Base-by-base conservation (phyloP, 2,329 filamentous ascomycete genomes). In the Sporothrix curviconia region DNA sequence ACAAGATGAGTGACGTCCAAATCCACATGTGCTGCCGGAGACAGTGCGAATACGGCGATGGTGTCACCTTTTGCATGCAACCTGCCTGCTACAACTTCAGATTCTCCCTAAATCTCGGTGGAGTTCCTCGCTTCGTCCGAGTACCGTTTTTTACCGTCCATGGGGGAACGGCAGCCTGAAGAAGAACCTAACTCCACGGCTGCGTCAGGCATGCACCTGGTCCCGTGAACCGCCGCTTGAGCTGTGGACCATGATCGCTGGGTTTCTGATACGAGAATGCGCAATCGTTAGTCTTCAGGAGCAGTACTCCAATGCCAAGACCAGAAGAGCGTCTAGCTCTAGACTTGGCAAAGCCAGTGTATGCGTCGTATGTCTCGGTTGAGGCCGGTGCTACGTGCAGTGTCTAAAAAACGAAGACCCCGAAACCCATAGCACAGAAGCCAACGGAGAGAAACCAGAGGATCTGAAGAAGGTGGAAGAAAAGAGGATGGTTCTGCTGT, bases 51-150 rank as follows among this genome's bases (percentile, higher is more conserved):
- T 51, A 24, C 47, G 47, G 47, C 32, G 47, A 39, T 51, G 37
- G 47, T 30, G 32, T 51, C 47, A 51, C 47, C 47, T 51, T 51
- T 15, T 51, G 47, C 47, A 51, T 51, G 47, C 47, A 51, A 22
- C 47, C 47, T 12, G 32, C 47, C 9, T 51, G 47, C 47, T 51
- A 51, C 47, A 51, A 9, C 32, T 51, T 51, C 47, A 22, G 17
- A 24, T 25, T 51, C 30, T 36, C 32, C 32, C 47, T 30, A 37
- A 39, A n/a, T 37, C 3, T 51, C 47, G 32, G 17, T 7, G 15
- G 30, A 15, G n/a, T 51, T 51, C 32, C 47, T 51, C 47, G 4
- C 15, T 51, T 51, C 47, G 22, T 37, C 37, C 37, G 37, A 17
- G 19, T n/a, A 40, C 37, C 7, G 37, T 40, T 40, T 40, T 40